Evolutionary conservation across 2,329 filamentous ascomycete species (phyloP).

Genomic region (Penicillium sp.): DNA sequence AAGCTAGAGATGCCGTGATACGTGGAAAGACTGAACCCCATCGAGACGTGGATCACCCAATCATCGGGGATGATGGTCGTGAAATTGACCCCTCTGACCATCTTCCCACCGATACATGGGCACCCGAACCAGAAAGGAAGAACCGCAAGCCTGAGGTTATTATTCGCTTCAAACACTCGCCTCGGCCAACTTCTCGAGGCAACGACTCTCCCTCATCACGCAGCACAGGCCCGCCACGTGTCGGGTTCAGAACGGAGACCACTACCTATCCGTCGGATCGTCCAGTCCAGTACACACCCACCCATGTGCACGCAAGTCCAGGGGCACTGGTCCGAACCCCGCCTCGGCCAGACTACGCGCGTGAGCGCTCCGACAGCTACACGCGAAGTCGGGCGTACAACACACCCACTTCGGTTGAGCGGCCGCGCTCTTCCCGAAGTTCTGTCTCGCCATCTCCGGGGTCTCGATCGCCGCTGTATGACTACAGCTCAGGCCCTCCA

Average conservation of each 20-base stretch:
- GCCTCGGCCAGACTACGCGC: slow-evolving; percentile 15
- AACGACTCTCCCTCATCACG: slow-evolving; percentile 12
- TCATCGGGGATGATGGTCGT: slow-evolving; percentile 55
- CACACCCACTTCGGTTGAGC: slow-evolving; percentile 20
- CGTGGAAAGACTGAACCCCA: slow-evolving; percentile 32
- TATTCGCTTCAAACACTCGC: slow-evolving; percentile 39
- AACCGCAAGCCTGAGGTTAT: slow-evolving; percentile 42
- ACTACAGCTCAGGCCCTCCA: slow-evolving; percentile 29
- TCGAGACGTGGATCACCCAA: slow-evolving; percentile 45
- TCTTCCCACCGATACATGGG: slow-evolving; percentile 57
- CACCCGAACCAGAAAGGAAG: slow-evolving; percentile 56
- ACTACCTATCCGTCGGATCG: slow-evolving; percentile 13
- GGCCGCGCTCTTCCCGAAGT: slow-evolving; percentile 20
- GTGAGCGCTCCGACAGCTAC: slow-evolving; percentile 15
- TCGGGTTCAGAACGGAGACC: slow-evolving; percentile 16
- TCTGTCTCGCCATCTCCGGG: slow-evolving; percentile 27
- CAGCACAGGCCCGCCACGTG: slow-evolving; percentile 18
- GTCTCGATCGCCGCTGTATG: slow-evolving; percentile 27
- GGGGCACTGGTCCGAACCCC: slow-evolving; percentile 17
- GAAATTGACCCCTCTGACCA: slow-evolving; percentile 60
- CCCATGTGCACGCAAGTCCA: slow-evolving; percentile 11
- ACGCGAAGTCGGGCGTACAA: slow-evolving; percentile 17
- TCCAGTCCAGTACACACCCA: slow-evolving; percentile 13
- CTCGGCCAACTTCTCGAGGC: slow-evolving; percentile 21
- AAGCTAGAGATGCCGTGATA: slow-evolving; percentile 33